Evolutionary conservation across 768 basidiomycete genomes (phyloP), one percentile per base, ranked within the genome.

Genomic region (Amyloporia xantha): DNA sequence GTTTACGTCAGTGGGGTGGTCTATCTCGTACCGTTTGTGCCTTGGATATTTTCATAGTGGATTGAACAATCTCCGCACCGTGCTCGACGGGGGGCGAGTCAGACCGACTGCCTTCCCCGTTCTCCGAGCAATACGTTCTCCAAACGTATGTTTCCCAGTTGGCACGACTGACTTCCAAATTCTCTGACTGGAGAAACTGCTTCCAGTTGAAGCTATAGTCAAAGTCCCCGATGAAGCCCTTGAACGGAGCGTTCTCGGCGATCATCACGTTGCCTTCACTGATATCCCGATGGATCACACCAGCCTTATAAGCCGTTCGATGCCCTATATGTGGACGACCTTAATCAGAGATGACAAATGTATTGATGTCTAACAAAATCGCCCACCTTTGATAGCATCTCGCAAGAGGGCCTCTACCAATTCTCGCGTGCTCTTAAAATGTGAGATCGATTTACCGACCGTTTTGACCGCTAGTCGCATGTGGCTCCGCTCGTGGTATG

Each of bases 191-290:
- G 6, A 44, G 28, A 20, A 44, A 44, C 20, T 15, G 10, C 12
- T 41, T 42, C 39, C 23, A 41, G 15, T 26, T 44, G 24, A 38
- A 50, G 37, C 44, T 47, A 36, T 51, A 47, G 24, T 51, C 50
- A 27, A 51, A 47, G 21, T 51, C 50, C 15, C 36, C 6, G 20
- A 48, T 21, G 44, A 38, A 44, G 25, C 47, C 41, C 28, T 38
- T 7, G 10, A 48, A 30, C 3, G 28, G 13, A 5, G 23, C 23
- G 28, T 41, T 44, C 0, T 47, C 50, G 6, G 21, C 41, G 35
- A 60, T 56, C n/a, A 60, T 45, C 17, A 60, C 54, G 19, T 60
- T 60, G 11, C 46, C 45, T 10, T 46, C 47, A 21, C 59, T 60
- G 36, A 60, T 25, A 26, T 60, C 59, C 1, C 56, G 40, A 23